A percentile compares a stretch with the other conserved stretches of the same genome.
Conservation (phyloP, 805 yeast species). For the Ogataea pini region DNA sequence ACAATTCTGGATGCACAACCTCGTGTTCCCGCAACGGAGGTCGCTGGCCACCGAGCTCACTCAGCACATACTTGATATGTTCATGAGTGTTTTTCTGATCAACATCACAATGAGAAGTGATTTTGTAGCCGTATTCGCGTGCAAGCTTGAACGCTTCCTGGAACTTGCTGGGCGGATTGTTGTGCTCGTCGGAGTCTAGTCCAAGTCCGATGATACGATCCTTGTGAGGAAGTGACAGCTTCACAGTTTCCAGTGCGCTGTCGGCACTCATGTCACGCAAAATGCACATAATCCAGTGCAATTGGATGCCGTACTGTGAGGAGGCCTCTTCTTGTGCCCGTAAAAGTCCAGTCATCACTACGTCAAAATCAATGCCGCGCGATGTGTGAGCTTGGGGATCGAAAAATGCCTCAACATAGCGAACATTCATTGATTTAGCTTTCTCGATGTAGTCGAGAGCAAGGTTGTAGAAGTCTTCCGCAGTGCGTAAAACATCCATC, state of each 20-base stretch:
- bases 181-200: conserved; percentile 45
- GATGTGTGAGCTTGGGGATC: conserved; percentile 51
- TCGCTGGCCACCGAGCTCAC: conserved; percentile 20
- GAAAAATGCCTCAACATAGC: conserved; percentile 47
- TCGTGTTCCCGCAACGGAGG: conserved; percentile 34
- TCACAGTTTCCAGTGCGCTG: conserved; percentile 40
- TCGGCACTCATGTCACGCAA: conserved; percentile 46
- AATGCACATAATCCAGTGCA: conserved; percentile 47
- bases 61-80: conserved; percentile 32
- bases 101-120: conserved; percentile 47
- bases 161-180: conserved; percentile 45
- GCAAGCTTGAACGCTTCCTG: conserved; percentile 39
- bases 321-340: conserved; percentile 44
- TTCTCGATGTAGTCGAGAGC: conserved; percentile 44
- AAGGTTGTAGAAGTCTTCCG: conserved; percentile 45
- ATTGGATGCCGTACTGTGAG: conserved; percentile 36
- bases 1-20: conserved; percentile 28
- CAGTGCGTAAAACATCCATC: conserved; percentile 44
- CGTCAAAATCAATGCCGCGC: conserved; percentile 40
- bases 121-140: conserved; percentile 38
- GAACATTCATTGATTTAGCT: conserved; percentile 43
- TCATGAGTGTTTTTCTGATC: conserved; percentile 47
- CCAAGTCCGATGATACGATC: conserved; percentile 46
- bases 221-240: conserved; percentile 33
- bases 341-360: conserved; percentile 41